Evolutionary conservation across 768 basidiomycete genomes (phyloP).

Genomic region (Pleurotus salmoneostramineus): DNA sequence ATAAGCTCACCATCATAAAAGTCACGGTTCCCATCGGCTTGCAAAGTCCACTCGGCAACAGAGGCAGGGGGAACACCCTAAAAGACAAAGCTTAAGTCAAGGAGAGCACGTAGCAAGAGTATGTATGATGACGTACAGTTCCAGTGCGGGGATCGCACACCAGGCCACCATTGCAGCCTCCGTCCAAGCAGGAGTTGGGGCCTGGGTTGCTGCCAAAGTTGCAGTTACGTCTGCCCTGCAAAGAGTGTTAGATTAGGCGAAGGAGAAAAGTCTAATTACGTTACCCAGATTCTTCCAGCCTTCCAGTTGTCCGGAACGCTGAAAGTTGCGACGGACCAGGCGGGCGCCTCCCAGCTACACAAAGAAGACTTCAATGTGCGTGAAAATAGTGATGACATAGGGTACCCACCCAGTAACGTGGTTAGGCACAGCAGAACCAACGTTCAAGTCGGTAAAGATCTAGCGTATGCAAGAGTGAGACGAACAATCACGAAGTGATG

Average conservation of each 20-base stretch:
- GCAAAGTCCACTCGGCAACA: slow-evolving; percentile 39
- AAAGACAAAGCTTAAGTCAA: neutral
- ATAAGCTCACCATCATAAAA: slow-evolving; percentile 45
- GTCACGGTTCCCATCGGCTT: slow-evolving; percentile 21
- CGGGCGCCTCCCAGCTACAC: slow-evolving; percentile 19
- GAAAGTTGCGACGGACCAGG: slow-evolving; percentile 26
- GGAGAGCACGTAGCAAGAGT: neutral
- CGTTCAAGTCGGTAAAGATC: slow-evolving; percentile 60
- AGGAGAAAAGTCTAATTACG: neutral
- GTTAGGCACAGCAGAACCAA: slow-evolving; percentile 39
- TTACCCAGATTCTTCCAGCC: slow-evolving; percentile 50
- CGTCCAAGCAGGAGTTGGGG: slow-evolving; percentile 42
- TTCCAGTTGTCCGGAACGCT: slow-evolving; percentile 46
- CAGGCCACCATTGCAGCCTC: slow-evolving; percentile 51
- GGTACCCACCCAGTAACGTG: slow-evolving; percentile 39
- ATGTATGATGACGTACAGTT: slow-evolving; percentile 23
- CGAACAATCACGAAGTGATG: neutral
- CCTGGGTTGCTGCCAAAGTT: slow-evolving; percentile 35
- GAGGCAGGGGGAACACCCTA: slow-evolving; percentile 48
- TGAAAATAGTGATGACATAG: no score
- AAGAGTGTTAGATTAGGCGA: slow-evolving; percentile 8
- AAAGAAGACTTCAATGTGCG: neutral
- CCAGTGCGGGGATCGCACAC: slow-evolving; percentile 34
- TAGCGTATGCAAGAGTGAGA: slow-evolving; percentile 12
- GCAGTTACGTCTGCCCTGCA: slow-evolving; percentile 41